phyloP scores from a whole-genome alignment of 805 yeast species.

The Peterozyma xylosa region DNA sequence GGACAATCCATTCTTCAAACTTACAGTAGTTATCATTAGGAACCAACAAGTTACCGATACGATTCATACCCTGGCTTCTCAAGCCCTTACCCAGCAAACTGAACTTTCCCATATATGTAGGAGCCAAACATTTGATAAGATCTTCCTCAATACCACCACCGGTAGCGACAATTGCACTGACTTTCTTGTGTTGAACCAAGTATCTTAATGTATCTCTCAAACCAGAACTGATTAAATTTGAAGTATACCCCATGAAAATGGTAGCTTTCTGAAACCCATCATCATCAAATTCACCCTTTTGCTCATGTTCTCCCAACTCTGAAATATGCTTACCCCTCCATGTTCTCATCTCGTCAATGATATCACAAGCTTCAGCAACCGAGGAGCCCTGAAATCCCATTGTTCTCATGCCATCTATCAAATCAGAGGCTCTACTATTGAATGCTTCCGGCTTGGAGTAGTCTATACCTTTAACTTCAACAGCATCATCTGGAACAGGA shows the following conservation, averaged over 20 bases:
- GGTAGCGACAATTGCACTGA: slow-evolving; percentile 90
- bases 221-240: slow-evolving; percentile 93
- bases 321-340: slow-evolving; percentile 86
- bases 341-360: slow-evolving; percentile 82
- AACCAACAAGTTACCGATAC: slow-evolving; percentile 93
- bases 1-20: slow-evolving; percentile 98
- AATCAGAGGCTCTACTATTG: slow-evolving; percentile 72
- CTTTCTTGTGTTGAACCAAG: slow-evolving; percentile 89
- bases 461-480: slow-evolving; percentile 81
- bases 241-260: slow-evolving; percentile 92
- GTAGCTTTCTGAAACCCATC: slow-evolving; percentile 79
- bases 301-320: slow-evolving; percentile 60
- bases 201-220: slow-evolving; percentile 83
- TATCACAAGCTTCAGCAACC: slow-evolving; percentile 82
- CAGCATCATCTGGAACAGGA: slow-evolving; percentile 77
- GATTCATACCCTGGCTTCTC: slow-evolving; percentile 93
- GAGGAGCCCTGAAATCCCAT: slow-evolving; percentile 98
- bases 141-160: slow-evolving; percentile 99
- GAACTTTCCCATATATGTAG: slow-evolving; percentile 93
- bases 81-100: slow-evolving; percentile 70
- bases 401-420: slow-evolving; percentile 74
- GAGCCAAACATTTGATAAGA: slow-evolving; percentile 91
- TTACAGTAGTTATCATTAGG: slow-evolving; percentile 97
- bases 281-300: slow-evolving; percentile 71
- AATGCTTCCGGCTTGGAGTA: slow-evolving; percentile 72